Evolutionary conservation across 257 asterid genomes (phyloP).

Genomic region (Salvia splendens): DNA sequence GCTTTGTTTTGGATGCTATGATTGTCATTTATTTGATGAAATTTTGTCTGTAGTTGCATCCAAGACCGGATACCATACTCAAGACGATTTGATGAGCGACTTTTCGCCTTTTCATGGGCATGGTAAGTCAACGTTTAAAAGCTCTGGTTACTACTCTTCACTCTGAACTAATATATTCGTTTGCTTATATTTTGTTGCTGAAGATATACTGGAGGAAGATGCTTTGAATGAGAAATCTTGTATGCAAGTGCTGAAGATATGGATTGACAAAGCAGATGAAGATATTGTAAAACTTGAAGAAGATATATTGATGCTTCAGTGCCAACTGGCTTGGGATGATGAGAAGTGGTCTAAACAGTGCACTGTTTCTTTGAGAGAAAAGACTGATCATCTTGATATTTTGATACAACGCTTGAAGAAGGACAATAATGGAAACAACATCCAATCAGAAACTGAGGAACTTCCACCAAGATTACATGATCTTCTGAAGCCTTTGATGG

Average conservation of each 20-base stretch:
- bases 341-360: constrained; percentile 44
- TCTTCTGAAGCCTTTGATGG: constrained; percentile 39
- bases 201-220: constrained; percentile 60
- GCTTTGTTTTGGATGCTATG: constrained; percentile 1
- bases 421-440: constrained; percentile 28
- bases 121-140: constrained; percentile 36
- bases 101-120: constrained; percentile 23
- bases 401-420: constrained; percentile 36
- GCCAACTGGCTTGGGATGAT: constrained; percentile 47
- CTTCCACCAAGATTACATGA: constrained; percentile 41
- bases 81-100: constrained; percentile 26
- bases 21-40: neutral
- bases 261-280: constrained; percentile 49
- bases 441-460: constrained; percentile 33
- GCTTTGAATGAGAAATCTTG: constrained; percentile 55
- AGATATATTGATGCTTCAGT: constrained; percentile 49
- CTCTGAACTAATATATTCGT: constrained; percentile 14
- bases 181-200: constrained; percentile 30
- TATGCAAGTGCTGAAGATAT: constrained; percentile 50
- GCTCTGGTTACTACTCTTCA: constrained; percentile 16
- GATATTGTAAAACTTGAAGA: constrained; percentile 54
- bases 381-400: constrained; percentile 38
- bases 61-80: constrained; percentile 19
- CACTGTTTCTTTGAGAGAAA: constrained; percentile 41
- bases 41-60: constrained; percentile 27